These are phyloP conservation scores for Sporobolomyces pararoseus DNA, from an alignment of 768 basidiomycete genomes.

Conservation along the genomic window DNA sequence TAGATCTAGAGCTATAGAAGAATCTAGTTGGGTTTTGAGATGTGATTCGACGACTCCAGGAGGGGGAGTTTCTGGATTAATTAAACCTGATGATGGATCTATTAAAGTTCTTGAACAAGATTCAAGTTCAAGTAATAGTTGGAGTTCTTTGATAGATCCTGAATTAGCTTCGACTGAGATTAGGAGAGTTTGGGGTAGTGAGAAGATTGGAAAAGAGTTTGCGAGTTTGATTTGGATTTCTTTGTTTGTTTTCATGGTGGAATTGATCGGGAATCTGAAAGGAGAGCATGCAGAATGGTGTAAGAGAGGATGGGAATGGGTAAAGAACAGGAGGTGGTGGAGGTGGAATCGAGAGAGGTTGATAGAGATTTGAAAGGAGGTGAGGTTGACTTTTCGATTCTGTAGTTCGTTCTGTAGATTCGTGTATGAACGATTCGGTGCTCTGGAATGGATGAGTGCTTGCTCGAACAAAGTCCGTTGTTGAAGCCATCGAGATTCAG, in stretches of 20 bases:
- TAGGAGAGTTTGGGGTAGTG: not conserved
- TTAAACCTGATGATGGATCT: conserved; percentile 12
- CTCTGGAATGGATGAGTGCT: not conserved
- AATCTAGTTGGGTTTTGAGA: conserved; percentile 16
- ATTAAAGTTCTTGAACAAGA: not conserved
- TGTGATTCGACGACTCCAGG: conserved; percentile 15
- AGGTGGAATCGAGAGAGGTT: not conserved
- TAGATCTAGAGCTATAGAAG: conserved; percentile 17
- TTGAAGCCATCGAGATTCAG: too few species aligned
- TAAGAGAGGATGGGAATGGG: not conserved
- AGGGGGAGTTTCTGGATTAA: not conserved
- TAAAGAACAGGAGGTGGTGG: too few species aligned
- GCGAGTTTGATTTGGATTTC: not conserved
- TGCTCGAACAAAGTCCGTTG: too few species aligned
- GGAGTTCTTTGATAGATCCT: not conserved
- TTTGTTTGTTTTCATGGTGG: not conserved
- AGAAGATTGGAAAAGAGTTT: too few species aligned
- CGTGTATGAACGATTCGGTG: not conserved
- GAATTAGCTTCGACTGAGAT: not conserved
- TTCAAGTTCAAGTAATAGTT: not conserved
- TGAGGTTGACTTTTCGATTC: not conserved
- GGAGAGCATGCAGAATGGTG: not conserved
- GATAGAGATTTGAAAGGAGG: not conserved
- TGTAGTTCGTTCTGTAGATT: not conserved
- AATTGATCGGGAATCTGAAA: not conserved